Evolutionary conservation across 371 early-diverging fungal species (phyloP).

Genomic region (Gilbertella persicaria): DNA sequence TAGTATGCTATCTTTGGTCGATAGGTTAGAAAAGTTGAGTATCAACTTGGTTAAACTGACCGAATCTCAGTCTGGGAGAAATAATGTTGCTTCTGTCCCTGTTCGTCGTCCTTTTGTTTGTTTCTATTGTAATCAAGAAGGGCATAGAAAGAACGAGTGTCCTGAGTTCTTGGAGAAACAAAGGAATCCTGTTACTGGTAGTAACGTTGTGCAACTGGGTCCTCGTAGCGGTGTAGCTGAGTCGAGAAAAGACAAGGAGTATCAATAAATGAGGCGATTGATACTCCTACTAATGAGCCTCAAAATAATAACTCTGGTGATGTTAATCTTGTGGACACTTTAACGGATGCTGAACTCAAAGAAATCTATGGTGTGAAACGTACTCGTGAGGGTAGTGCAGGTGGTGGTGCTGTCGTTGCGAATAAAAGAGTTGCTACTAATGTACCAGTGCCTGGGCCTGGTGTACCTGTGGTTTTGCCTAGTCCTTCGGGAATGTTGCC

Average conservation of each 20-base stretch:
- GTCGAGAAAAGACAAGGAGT: slow-evolving; percentile 12
- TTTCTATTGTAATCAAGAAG: slow-evolving; percentile 1
- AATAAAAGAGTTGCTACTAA: no score
- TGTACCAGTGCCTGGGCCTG: not conserved
- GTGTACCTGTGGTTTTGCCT: not conserved
- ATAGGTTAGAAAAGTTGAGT: slow-evolving; percentile 6
- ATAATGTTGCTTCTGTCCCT: no score
- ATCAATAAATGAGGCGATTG: not conserved
- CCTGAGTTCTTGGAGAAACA: not conserved
- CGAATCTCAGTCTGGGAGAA: not conserved
- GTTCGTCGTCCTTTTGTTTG: not conserved
- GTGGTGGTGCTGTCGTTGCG: no score
- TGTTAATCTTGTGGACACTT: slow-evolving; percentile 1
- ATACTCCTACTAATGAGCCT: slow-evolving; percentile 4
- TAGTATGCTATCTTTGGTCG: not conserved
- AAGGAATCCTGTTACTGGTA: not conserved
- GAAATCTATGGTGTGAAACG: slow-evolving; percentile 4
- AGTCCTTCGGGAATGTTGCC: not conserved
- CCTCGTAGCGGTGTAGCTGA: not conserved
- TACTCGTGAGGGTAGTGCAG: not conserved
- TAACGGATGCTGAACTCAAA: not conserved
- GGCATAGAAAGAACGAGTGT: not conserved
- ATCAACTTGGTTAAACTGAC: slow-evolving; percentile 8
- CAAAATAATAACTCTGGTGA: not conserved
- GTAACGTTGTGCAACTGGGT: not conserved